Evolutionary conservation across 257 asterid species (phyloP), one percentile per base, ranked within the genome.

Genomic region (Jacaranda mimosifolia): DNA sequence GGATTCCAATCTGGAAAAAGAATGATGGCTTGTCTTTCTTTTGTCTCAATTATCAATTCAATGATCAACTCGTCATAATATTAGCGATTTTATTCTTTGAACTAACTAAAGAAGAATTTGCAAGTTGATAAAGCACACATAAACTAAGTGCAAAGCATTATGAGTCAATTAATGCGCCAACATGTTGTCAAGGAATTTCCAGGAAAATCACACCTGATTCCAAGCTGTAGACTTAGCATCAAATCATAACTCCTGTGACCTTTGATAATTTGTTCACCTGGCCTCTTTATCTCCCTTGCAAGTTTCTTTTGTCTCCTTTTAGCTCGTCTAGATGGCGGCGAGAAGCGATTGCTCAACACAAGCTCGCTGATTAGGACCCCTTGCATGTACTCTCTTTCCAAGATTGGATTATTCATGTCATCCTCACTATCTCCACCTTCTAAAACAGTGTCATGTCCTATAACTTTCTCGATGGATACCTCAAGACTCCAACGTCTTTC

Each of bases 211-310:
- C 36, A 89, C 96, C 96, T 91, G 87, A 91, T 91, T 73, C 97
- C 97, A 49, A 91, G 97, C 87, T 89, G 97, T 77, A 91, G 72
- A 76, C 91, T 91, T 15, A 91, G 87, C 97, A 91, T 91, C 78
- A 91, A 83, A 83, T 91, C 97, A 60, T 91, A 91, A 82, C 97
- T 91, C 83, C 94, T 80, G 79, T 91, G 97, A 21, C 97, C 97
- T 83, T 91, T 91, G 64, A 91, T 91, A 72, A 91, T 91, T 60
- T 84, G 86, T 80, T 91, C 94, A 38, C 97, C 97, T 3, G 87
- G 81, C 78, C 88, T 91, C 89, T 87, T 87, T 68, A 89, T 78
- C 85, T 87, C 97, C 83, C 81, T 80, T 6, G 75, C 87, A 71
- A 87, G 87, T 66, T 78, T 91, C 85, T 78, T 89, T 36, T 91